phyloP scores from a whole-genome alignment of 768 basidiomycete species.

The Hortiboletus campestris region DNA sequence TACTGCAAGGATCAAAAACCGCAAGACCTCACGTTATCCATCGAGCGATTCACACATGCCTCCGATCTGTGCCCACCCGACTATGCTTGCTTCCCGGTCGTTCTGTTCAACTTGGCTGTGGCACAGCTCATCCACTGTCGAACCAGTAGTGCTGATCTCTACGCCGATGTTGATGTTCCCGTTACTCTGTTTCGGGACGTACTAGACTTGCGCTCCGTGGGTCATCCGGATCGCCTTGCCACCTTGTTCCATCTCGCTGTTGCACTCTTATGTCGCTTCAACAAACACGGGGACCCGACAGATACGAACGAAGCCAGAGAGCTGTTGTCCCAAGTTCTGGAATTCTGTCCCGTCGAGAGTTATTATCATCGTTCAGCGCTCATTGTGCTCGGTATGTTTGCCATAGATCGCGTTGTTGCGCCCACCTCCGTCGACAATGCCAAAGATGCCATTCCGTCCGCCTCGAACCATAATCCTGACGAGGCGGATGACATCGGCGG shows the following conservation, averaged over 20 bases:
- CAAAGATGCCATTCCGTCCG: not conserved
- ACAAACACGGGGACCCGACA: not conserved
- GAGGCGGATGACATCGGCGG: not conserved
- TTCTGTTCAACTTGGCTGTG: not conserved
- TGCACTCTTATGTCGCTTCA: not conserved
- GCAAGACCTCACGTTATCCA: not conserved
- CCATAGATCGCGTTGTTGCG: not conserved
- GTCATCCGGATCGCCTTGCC: not conserved
- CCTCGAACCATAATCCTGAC: not conserved
- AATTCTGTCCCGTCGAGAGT: not conserved
- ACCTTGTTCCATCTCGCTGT: not conserved
- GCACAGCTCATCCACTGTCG: not conserved
- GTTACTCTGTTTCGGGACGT: not conserved
- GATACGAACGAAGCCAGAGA: not conserved
- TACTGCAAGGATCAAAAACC: not conserved
- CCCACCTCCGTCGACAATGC: not conserved
- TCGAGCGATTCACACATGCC: not conserved
- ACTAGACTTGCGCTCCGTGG: not conserved
- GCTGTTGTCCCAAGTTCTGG: not conserved
- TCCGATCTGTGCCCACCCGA: not conserved
- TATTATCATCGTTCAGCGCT: not conserved
- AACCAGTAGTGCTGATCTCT: not conserved
- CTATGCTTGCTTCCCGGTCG: not conserved
- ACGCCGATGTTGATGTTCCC: not conserved
- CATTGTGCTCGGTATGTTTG: not conserved